phyloP scores from a whole-genome alignment of 2,329 filamentous ascomycete species.

The Beauveria varroae region DNA sequence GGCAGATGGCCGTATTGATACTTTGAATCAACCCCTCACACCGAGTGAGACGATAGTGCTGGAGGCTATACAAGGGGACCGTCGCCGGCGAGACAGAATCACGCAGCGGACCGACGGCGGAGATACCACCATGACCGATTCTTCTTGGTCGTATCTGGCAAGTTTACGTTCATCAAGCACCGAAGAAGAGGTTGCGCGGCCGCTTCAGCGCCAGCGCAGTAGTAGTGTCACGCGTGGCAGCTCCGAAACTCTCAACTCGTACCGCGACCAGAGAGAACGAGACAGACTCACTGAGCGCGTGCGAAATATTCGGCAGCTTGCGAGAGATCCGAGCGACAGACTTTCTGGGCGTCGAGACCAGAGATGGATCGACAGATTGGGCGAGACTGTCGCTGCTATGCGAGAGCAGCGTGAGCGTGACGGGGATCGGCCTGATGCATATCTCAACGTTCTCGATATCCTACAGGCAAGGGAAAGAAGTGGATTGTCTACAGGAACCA shows the following conservation, averaged over 20 bases:
- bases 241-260: constrained; percentile 30
- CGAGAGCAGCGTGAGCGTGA: constrained; percentile 29
- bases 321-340: constrained; percentile 21
- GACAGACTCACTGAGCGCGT: constrained; percentile 27
- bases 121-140: constrained; percentile 14
- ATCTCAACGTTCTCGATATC: constrained; percentile 30
- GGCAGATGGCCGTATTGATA: constrained; percentile 30
- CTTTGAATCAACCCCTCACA: constrained; percentile 43
- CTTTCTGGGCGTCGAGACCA: constrained; percentile 21
- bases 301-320: constrained; percentile 25
- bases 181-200: constrained; percentile 20
- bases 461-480: constrained; percentile 26
- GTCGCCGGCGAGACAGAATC: constrained; percentile 41
- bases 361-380: constrained; percentile 27
- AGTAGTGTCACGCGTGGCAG: constrained; percentile 31
- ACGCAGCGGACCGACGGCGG: constrained; percentile 20
- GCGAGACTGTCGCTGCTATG: constrained; percentile 29
- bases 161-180: constrained; percentile 15
- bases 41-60: constrained; percentile 48
- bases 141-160: constrained; percentile 16
- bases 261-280: constrained; percentile 30
- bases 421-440: constrained; percentile 15
- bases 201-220: constrained; percentile 23
- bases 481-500: constrained; percentile 6
- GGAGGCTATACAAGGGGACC: constrained; percentile 47